These are phyloP conservation scores for Saccharomyces hybrid DNA, from an alignment of 1,139 yeast genomes.

Conservation along the genomic window DNA sequence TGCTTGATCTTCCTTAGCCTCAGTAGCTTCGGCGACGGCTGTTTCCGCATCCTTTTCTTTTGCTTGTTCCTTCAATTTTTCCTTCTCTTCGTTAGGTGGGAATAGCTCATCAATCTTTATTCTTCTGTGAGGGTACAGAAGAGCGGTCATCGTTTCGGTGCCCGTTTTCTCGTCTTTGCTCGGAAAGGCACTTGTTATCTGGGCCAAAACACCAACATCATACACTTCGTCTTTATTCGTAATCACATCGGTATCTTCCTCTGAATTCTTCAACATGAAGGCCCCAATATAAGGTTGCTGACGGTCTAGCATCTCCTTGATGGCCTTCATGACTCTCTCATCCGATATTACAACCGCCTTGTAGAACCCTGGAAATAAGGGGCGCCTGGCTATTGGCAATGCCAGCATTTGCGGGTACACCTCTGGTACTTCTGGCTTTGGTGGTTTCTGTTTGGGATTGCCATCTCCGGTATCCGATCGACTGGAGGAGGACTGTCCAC, in stretches of 20 bases:
- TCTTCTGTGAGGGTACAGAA: slow-evolving; percentile 77
- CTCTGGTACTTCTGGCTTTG: slow-evolving; percentile 33
- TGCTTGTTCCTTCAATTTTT: slow-evolving; percentile 11
- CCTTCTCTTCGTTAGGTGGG: slow-evolving; percentile 38
- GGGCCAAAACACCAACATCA: slow-evolving; percentile 78
- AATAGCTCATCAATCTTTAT: slow-evolving; percentile 63
- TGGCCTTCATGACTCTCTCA: slow-evolving; percentile 74
- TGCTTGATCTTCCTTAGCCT: slow-evolving; percentile 8
- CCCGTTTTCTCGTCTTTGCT: slow-evolving; percentile 55
- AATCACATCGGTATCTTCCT: slow-evolving; percentile 68
- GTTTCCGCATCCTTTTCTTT: slow-evolving; percentile 23
- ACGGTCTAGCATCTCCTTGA: slow-evolving; percentile 61
- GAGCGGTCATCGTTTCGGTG: slow-evolving; percentile 47
- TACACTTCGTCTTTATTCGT: slow-evolving; percentile 57
- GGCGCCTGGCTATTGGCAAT: slow-evolving; percentile 52
- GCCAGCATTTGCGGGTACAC: slow-evolving; percentile 55
- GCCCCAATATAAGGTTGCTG: slow-evolving; percentile 83
- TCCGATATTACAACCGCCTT: slow-evolving; percentile 75
- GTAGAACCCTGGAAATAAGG: slow-evolving; percentile 55
- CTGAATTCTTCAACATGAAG: slow-evolving; percentile 67
- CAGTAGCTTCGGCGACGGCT: background rate
- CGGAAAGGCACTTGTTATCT: slow-evolving; percentile 58
- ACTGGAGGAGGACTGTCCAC: slow-evolving; percentile 1
- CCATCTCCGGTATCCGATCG: slow-evolving; percentile 5
- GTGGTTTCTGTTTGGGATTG: slow-evolving; percentile 1